Base-by-base conservation (phyloP, 2,329 filamentous ascomycete species). In the Monilinia laxa region DNA sequence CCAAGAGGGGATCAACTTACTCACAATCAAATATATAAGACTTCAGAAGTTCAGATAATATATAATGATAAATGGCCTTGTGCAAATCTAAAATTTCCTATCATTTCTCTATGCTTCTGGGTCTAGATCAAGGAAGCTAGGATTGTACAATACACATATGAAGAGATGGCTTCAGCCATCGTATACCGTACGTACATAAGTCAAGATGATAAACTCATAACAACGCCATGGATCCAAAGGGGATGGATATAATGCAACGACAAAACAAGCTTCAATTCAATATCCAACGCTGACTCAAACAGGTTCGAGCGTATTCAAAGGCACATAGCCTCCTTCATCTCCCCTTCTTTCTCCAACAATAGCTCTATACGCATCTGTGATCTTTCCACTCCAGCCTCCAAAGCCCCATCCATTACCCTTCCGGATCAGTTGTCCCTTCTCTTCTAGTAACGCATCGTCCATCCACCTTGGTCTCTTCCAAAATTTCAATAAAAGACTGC, bases 381-480 rank as follows among this genome's bases (percentile, higher is more conserved):
- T 75, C 70, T 81, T 80, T 5, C 78, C 79, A 20, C 81, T 74
- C 18, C 83, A 60, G 7, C 81, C 77, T 56, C 77, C 76, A 7
- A 80, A 64, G 42, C 73, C 73, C 75, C 75, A 77, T 57, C 75
- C 75, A 28, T 70, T 72, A 1, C 73, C 74, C 57, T 54, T 73
- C 64, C 64, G 71, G 18, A 67, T 73, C 11, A 75, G 51, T 25
- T 79, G 80, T 42, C 82, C 81, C 65, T 85, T 85, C 71, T 84
- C 83, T 71, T 90, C 87, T 42, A 90, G 80, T 45, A 91, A 81
- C 9, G 85, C 85, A 71, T 90, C 86, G 56, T 91, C 86, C 91
- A 98, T 94, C 93, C 93, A 98, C 40, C 80, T 79, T 0, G 95
- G 95, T 20, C 93, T 83, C 70, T 82, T 86, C 93, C 94, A 98